Evolutionary conservation across 2,329 filamentous ascomycete species (phyloP), one percentile per base, ranked within the genome.

Genomic region (Verticillium albo-atrum): DNA sequence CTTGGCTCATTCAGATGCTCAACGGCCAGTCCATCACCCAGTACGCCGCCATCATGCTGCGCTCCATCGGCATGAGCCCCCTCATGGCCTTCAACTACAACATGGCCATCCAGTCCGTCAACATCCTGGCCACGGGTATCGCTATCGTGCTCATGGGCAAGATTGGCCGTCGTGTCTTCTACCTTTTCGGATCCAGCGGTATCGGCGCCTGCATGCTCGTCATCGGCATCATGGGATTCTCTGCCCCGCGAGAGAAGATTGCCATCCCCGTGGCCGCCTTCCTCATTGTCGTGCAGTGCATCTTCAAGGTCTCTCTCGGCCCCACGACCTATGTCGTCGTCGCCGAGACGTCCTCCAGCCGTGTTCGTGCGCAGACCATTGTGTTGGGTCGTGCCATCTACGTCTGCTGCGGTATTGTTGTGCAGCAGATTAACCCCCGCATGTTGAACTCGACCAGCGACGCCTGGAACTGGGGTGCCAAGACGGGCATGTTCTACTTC

Each of bases 31-130:
- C 81, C 1, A 82, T 85, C 66, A 82, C 79, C 52, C 75, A 77
- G 27, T 85, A 81, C 62, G 82, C 80, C 2, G 81, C 80, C 1
- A 82, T 84, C 62, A 72, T 78, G 62, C 78, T 84, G 57, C 69
- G 77, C 56, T 78, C 82, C 58, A 79, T 81, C 9, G 82, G 82
- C 3, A 72, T 85, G 61, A 65, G 67, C 26, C 63, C 69, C 1
- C 67, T 65, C 5, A 74, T 74, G 54, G 72, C 81, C 2, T 84
- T 82, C 63, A 67, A 70, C 63, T 72, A 67, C 63, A 75, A 77
- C 58, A 83, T 85, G 64, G 78, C 76, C 9, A 74, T 84, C 61
- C 81, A 77, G 27, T 74, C 75, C 0, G 72, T 79, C 54, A 77
- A 75, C 51, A 75, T 79, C 30, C 34, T 77, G 0, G 76, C 74